Percentiles rank a stretch among this genome's conserved stretches.
Evolutionary conservation across 1,139 yeast genomes (phyloP).

Genomic region (Candida sanyaensis): DNA sequence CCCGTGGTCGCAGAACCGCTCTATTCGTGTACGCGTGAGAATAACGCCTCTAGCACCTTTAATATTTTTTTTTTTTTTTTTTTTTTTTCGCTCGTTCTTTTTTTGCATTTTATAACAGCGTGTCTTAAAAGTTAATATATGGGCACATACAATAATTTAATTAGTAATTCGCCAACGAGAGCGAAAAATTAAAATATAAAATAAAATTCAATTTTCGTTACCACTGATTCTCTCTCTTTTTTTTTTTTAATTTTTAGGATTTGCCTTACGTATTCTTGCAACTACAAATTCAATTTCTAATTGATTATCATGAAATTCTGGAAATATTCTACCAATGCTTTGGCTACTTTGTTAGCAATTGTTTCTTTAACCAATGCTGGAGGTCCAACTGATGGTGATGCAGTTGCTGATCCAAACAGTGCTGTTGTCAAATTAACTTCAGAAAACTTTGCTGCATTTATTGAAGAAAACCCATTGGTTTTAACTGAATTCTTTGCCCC

Average conservation of each 20-base stretch:
- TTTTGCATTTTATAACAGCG: no score
- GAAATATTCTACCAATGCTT: conserved; percentile 39
- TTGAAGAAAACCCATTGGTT: conserved; percentile 74
- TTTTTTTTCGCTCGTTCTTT: neutral
- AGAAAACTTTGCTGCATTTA: conserved; percentile 60
- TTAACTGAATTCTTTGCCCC: conserved; percentile 97
- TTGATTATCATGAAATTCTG: conserved; percentile 38
- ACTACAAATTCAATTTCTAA: neutral
- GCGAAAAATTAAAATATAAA: neutral
- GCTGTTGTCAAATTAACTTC: conserved; percentile 81
- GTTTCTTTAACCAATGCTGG: conserved; percentile 34
- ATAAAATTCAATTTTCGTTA: neutral
- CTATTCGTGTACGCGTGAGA: neutral
- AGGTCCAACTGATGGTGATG: conserved; percentile 55
- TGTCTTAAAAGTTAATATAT: neutral
- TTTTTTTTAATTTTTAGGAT: neutral
- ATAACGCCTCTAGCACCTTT: neutral
- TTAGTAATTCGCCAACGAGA: neutral
- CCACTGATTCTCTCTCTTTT: neutral
- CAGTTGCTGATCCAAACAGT: conserved; percentile 77
- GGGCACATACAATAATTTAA: neutral
- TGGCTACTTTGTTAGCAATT: conserved; percentile 42
- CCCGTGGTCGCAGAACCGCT: neutral
- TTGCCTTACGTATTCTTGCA: neutral
- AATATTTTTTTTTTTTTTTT: no score